These are phyloP conservation scores for Pseudomassariella vexata DNA, from an alignment of 2,329 filamentous ascomycete genomes.

Conservation along the genomic window DNA sequence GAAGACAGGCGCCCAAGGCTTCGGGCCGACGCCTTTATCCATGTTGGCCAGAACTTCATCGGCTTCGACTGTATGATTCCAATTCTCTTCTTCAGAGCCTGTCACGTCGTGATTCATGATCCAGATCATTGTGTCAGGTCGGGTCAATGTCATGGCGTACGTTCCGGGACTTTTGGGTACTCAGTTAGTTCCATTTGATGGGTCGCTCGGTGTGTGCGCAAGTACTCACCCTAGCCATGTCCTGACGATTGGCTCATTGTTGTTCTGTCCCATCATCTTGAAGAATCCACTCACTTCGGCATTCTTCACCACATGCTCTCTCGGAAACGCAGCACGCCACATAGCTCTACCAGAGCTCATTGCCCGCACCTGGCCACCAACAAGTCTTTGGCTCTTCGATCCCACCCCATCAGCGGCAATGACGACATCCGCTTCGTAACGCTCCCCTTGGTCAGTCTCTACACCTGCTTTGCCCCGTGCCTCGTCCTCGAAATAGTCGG, in stretches of 20 bases:
- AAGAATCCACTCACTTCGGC: slow-evolving; percentile 31
- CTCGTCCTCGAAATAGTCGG: slow-evolving; percentile 44
- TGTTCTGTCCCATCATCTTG: slow-evolving; percentile 33
- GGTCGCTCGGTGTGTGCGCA: too few relatives aligned
- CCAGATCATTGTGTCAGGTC: slow-evolving; percentile 29
- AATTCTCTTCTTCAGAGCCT: slow-evolving; percentile 29
- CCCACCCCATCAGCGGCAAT: slow-evolving; percentile 41
- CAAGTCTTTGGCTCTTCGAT: slow-evolving; percentile 37
- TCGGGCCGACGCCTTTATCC: slow-evolving; percentile 24
- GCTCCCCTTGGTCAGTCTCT: slow-evolving; percentile 42
- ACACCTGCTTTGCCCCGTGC: slow-evolving; percentile 34
- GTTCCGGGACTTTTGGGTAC: slow-evolving; percentile 31
- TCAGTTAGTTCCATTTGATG: slow-evolving; percentile 13
- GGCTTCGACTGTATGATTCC: slow-evolving; percentile 27
- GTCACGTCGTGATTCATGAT: slow-evolving; percentile 32
- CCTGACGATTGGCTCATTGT: slow-evolving; percentile 35
- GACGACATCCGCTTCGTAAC: slow-evolving; percentile 40
- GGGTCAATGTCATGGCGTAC: slow-evolving; percentile 27
- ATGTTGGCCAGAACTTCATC: slow-evolving; percentile 30
- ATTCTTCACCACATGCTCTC: slow-evolving; percentile 33
- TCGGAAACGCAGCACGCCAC: slow-evolving; percentile 36
- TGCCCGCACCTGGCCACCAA: slow-evolving; percentile 33
- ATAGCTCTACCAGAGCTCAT: slow-evolving; percentile 37
- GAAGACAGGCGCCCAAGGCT: slow-evolving; percentile 25
- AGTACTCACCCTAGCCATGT: slow-evolving; percentile 39